Conservation (phyloP, 805 yeast genomes). For the Spathaspora passalidarum region DNA sequence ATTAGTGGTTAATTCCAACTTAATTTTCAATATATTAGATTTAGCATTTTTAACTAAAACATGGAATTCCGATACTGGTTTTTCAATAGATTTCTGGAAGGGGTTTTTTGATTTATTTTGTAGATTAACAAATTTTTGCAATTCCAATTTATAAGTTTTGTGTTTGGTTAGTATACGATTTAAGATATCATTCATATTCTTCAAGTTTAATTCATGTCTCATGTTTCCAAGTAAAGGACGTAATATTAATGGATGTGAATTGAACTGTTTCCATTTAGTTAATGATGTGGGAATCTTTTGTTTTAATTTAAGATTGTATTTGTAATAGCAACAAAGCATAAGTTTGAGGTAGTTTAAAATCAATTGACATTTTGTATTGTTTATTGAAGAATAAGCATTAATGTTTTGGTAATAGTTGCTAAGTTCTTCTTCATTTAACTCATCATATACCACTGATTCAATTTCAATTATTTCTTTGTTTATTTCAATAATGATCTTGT, state of each 20-base stretch:
- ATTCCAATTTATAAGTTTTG: conserved; percentile 4
- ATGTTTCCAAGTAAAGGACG: conserved; percentile 59
- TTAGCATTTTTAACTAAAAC: conserved; percentile 20
- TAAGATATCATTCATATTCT: conserved; percentile 26
- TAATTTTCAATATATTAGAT: conserved; percentile 20
- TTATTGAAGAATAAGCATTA: conserved; percentile 25
- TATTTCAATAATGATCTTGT: conserved; percentile 63
- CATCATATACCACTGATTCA: conserved; percentile 52
- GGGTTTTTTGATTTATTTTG: conserved; percentile 20
- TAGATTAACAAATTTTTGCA: conserved; percentile 26
- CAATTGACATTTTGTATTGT: conserved; percentile 49
- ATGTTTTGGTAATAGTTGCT: conserved; percentile 28
- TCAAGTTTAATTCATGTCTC: conserved; percentile 47
- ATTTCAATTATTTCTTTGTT: conserved; percentile 68
- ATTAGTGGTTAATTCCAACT: conserved; percentile 33
- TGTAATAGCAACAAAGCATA: conserved; percentile 59
- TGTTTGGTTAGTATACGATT: conserved; percentile 15
- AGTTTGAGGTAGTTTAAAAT: conserved; percentile 53
- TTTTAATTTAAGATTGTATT: conserved; percentile 40
- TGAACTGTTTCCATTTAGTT: conserved; percentile 42
- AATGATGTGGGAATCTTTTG: conserved; percentile 46
- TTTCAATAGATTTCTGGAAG: conserved; percentile 37
- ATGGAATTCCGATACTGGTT: conserved; percentile 31
- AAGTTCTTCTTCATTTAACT: conserved; percentile 37
- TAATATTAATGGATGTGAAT: conserved; percentile 45